These are phyloP conservation scores for Colletotrichum phormii DNA, from an alignment of 2,329 filamentous ascomycete genomes.

Conservation along the genomic window DNA sequence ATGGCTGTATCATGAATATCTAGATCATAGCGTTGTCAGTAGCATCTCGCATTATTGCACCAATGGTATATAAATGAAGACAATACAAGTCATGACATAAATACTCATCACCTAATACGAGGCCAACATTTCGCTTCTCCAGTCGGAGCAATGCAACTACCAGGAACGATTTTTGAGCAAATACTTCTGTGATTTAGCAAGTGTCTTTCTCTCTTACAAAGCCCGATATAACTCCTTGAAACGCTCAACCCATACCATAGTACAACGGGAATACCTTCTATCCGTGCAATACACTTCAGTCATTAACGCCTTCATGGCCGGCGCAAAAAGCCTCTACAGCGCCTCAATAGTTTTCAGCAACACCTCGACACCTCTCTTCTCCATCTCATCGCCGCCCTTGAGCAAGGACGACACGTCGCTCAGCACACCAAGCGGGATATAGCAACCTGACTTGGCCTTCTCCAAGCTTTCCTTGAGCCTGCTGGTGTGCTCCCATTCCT, in stretches of 20 bases:
- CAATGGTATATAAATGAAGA: not conserved
- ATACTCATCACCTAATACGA: not conserved
- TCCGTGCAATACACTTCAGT: not conserved
- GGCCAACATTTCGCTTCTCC: not conserved
- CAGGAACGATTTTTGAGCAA: not conserved
- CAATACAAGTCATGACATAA: not conserved
- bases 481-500: slow-evolving; percentile 95
- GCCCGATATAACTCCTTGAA: not conserved
- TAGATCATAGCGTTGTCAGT: not conserved
- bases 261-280: not conserved
- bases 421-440: slow-evolving; percentile 85
- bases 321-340: slow-evolving; percentile 51
- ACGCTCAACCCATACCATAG: not conserved
- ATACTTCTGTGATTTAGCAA: not conserved
- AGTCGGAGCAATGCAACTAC: not conserved
- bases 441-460: slow-evolving; percentile 80
- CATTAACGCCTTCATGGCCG: not conserved
- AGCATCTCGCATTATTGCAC: not conserved
- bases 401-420: slow-evolving; percentile 88
- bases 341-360: slow-evolving; percentile 70
- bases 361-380: slow-evolving; percentile 66
- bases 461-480: slow-evolving; percentile 90
- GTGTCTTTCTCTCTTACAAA: not conserved
- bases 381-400: slow-evolving; percentile 65
- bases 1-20: not conserved